phyloP scores from a whole-genome alignment of 331 rosid genomes.

The Phaseolus coccineus region DNA sequence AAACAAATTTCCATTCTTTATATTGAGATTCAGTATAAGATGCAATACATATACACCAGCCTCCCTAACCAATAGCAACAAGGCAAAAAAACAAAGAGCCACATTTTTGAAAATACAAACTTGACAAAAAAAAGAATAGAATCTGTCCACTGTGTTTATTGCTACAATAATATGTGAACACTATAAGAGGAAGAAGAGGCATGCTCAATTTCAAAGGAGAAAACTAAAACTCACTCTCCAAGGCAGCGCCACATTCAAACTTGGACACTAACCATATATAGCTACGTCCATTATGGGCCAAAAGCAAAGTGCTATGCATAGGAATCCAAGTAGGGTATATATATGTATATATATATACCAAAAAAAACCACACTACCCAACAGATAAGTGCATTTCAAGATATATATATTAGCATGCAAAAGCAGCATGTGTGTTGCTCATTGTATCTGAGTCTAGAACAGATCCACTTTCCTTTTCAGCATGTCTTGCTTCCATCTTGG shows the following conservation, averaged over 20 bases:
- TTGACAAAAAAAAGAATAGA: constrained; percentile 72
- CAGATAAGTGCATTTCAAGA: constrained; percentile 50
- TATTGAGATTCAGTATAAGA: constrained; percentile 60
- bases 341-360: constrained; percentile 18
- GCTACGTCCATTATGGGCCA: constrained; percentile 57
- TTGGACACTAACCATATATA: constrained; percentile 57
- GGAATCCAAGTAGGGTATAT: constrained; percentile 58
- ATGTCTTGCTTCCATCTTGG: constrained; percentile 99
- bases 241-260: constrained; percentile 72
- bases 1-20: constrained; percentile 68
- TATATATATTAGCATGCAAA: constrained; percentile 51
- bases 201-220: constrained; percentile 52
- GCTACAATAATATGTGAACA: constrained; percentile 64
- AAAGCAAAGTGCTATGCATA: constrained; percentile 52
- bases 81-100: constrained; percentile 35
- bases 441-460: constrained; percentile 62
- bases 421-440: constrained; percentile 48
- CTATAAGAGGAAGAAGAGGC: constrained; percentile 62
- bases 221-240: constrained; percentile 69
- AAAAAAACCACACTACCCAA: constrained; percentile 64
- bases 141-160: constrained; percentile 56
- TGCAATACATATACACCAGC: constrained; percentile 77
- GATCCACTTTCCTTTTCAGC: constrained; percentile 88
- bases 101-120: constrained; percentile 57
- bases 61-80: constrained; percentile 55